phyloP scores from a whole-genome alignment of 345 rosid genomes.

The Gynandropsis gynandra region DNA sequence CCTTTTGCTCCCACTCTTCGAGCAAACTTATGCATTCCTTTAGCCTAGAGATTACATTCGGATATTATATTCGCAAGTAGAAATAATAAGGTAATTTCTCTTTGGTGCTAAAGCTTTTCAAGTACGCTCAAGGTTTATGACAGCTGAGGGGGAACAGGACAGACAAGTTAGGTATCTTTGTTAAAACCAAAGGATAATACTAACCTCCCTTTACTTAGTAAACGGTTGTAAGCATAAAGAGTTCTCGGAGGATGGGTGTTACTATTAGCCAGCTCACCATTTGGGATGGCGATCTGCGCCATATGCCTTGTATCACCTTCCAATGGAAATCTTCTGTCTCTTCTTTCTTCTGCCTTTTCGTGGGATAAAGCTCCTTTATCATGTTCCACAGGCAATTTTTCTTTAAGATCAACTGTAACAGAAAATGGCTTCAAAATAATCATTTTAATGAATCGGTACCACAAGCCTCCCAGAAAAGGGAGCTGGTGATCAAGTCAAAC shows the following conservation, averaged over 20 bases:
- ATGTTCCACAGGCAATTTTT: constrained; percentile 25
- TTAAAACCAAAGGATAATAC: constrained; percentile 6
- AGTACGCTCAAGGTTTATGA: neutral
- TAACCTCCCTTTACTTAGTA: constrained; percentile 74
- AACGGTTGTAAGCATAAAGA: constrained; percentile 40
- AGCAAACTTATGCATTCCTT: constrained; percentile 66
- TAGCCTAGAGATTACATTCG: constrained; percentile 37
- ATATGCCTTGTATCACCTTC: constrained; percentile 31
- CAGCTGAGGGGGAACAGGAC: constrained; percentile 5
- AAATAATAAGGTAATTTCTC: constrained; percentile 13
- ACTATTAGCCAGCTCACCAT: constrained; percentile 28
- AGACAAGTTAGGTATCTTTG: constrained; percentile 7
- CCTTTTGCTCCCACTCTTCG: constrained; percentile 59
- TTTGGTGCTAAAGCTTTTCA: constrained; percentile 9
- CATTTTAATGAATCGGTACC: constrained; percentile 9
- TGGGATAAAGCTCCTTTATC: constrained; percentile 31
- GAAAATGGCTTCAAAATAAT: constrained; percentile 20
- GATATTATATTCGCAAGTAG: constrained; percentile 8
- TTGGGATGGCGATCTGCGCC: constrained; percentile 28
- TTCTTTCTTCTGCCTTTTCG: constrained; percentile 27
- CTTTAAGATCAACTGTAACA: constrained; percentile 36
- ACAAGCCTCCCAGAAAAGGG: constrained; percentile 10
- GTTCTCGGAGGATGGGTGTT: constrained; percentile 32
- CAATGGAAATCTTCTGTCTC: constrained; percentile 29
- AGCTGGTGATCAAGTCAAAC: constrained; percentile 1